Evolutionary conservation across 139 green algal species (phyloP).

Genomic region (Micractinium conductrix): DNA sequence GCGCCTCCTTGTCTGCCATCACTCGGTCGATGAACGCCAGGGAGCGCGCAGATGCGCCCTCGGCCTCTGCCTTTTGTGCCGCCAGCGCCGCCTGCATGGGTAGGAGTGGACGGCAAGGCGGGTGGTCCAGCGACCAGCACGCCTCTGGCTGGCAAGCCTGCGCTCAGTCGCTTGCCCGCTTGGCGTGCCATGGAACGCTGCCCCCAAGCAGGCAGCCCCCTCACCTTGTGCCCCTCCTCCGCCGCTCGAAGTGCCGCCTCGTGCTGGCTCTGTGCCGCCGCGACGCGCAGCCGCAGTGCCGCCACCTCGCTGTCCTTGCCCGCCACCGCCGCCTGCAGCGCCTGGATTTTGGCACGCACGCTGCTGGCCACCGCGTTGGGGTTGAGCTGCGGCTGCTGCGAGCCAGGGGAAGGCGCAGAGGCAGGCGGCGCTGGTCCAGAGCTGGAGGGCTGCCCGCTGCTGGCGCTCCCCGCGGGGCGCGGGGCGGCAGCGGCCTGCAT

Average conservation of each 20-base stretch:
- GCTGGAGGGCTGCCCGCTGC: neutral
- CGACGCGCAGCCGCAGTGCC: neutral
- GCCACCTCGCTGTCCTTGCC: slow-evolving; percentile 20
- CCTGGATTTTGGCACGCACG: slow-evolving; percentile 21
- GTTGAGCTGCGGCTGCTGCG: neutral
- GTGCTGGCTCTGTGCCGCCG: neutral
- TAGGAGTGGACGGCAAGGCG: too few species aligned
- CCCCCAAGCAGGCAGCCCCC: neutral
- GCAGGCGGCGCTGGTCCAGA: neutral
- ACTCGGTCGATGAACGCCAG: slow-evolving; percentile 53
- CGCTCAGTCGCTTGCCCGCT: neutral
- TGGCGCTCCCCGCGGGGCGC: neutral
- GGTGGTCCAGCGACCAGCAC: too few species aligned
- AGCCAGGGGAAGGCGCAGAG: neutral
- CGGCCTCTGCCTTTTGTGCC: slow-evolving; percentile 31
- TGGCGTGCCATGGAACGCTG: neutral
- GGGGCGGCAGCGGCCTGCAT: neutral
- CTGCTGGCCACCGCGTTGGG: neutral
- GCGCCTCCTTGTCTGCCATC: slow-evolving; percentile 51
- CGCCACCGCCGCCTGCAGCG: slow-evolving; percentile 14
- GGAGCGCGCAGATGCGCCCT: slow-evolving; percentile 32
- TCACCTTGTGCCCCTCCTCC: neutral
- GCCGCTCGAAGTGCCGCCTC: neutral
- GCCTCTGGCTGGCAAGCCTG: neutral
- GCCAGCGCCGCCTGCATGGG: slow-evolving; percentile 10